Conservation (phyloP, 257 asterid genomes). For the Phtheirospermum japonicum region DNA sequence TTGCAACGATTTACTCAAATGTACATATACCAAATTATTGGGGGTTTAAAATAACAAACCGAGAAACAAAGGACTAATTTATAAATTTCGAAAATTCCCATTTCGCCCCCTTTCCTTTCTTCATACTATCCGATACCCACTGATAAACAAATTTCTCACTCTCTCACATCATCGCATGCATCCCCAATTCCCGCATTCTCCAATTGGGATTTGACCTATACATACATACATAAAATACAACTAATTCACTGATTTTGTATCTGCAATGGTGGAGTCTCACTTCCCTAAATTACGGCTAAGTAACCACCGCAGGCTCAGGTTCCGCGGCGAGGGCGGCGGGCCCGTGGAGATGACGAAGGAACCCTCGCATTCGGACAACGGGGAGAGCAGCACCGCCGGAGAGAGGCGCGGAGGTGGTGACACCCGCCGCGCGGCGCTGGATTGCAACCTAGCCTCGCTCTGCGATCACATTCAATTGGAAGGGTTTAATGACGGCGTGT, state of each 20-base stretch:
- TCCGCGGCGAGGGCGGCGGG: too few species aligned
- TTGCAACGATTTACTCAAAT: too few species aligned
- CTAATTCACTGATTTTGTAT: not conserved
- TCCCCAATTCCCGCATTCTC: not conserved
- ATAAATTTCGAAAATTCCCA: not conserved
- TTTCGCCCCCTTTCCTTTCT: constrained; percentile 18
- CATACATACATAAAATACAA: not conserved
- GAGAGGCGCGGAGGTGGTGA: constrained; percentile 51
- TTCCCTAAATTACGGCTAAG: constrained; percentile 28
- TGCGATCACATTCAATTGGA: constrained; percentile 90
- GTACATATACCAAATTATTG: not conserved
- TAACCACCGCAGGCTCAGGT: too few species aligned
- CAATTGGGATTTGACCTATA: not conserved
- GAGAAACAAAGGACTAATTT: not conserved
- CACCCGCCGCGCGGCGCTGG: constrained; percentile 45
- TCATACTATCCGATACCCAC: constrained; percentile 19
- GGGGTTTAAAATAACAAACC: not conserved
- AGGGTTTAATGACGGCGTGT: constrained; percentile 81
- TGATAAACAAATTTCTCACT: constrained; percentile 7
- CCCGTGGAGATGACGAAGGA: constrained; percentile 57
- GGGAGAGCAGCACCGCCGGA: constrained; percentile 35
- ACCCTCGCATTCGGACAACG: constrained; percentile 43
- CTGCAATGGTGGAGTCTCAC: constrained; percentile 45
- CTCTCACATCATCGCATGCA: constrained; percentile 27
- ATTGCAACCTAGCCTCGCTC: constrained; percentile 83